A percentile compares a stretch with the other conserved stretches of the same genome.
These are phyloP conservation scores for Arctium minus DNA, from an alignment of 129 eudicot genomes.

Conservation along the genomic window DNA sequence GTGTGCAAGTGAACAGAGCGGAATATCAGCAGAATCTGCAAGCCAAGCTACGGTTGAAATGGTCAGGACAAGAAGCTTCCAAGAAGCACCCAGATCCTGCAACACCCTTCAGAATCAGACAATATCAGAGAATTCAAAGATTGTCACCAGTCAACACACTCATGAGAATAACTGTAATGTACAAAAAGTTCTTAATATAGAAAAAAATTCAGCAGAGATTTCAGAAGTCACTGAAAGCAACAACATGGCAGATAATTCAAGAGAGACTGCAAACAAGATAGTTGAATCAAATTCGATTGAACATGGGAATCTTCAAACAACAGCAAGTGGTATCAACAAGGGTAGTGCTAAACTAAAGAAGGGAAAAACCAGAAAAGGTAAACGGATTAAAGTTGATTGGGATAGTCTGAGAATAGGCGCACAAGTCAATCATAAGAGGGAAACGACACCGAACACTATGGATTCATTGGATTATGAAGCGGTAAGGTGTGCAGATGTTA, in stretches of 20 bases:
- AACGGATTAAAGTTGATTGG: conserved; percentile 52
- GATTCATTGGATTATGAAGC: conserved; percentile 98
- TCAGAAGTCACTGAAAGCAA: conserved; percentile 44
- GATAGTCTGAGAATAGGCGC: conserved; percentile 65
- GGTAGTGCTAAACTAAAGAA: conserved; percentile 32
- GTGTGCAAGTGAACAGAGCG: conserved; percentile 54
- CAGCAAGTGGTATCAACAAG: neutral
- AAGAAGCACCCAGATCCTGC: conserved; percentile 19
- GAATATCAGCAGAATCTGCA: conserved; percentile 44
- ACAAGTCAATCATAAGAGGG: conserved; percentile 34
- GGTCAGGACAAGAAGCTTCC: neutral
- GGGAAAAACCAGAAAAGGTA: conserved; percentile 41
- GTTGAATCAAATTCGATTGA: conserved; percentile 24
- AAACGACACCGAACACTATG: conserved; percentile 44
- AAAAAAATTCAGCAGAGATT: conserved; percentile 25
- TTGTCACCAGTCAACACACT: neutral
- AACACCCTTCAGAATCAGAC: conserved; percentile 19
- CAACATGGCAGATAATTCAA: conserved; percentile 22
- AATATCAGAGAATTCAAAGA: conserved; percentile 8
- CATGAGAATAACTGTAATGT: conserved; percentile 15
- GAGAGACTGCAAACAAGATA: conserved; percentile 19
- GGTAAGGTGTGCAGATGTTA: conserved; percentile 67
- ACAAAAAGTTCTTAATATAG: conserved; percentile 15
- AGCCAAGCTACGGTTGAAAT: conserved; percentile 21
- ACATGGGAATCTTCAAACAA: conserved; percentile 11